Base-by-base conservation (phyloP, 1,284 basidiomycete species). In the Tranzscheliella williamsii region DNA sequence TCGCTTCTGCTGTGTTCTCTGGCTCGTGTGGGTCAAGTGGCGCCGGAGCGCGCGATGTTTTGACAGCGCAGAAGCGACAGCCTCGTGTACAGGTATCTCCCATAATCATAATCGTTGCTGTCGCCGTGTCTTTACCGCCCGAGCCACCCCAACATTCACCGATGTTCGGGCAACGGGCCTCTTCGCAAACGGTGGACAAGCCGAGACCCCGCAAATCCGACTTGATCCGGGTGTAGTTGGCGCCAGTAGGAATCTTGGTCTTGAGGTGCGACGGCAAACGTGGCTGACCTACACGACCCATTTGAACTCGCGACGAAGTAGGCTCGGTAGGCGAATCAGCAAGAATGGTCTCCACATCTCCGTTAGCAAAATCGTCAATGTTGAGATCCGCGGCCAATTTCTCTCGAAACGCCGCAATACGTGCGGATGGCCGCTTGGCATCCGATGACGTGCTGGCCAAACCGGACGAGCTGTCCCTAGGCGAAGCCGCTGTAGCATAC, bases 51-150 rank as follows among this genome's bases (percentile, higher is more conserved):
- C 85, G 83, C 1, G 91, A 91, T 0, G 95, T 99, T 82, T 97
- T 97, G 52, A 99, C 90, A 4, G 93, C 90, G 74, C 95, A 99
- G 79, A 99, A 99, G 42, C 93, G 84, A 80, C 95, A 99, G 0
- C 91, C 95, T 73, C 95, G 86, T 13, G 95, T 99, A 76, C 95
- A 99, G 11, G 91, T 95, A 80, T 98, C 94, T n/a, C 95, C 95
- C 95, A 99, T 98, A 24, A 98, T 93, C 95, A 99, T 98, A 79
- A 99, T 99, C 1, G 75, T 76, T 0, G 75, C 75, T 6, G 95
- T 99, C 12, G 95, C 95, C 40, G 86, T 85, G 46, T 86, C 85
- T 17, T 85, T 85, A n/a, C 81, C 83, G 42, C 84, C 85, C 5
- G 75, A 75, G 2, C 93, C 93, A 39, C 95, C 93, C 95, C 95